Evolutionary conservation across 805 yeast genomes (phyloP).

Genomic region (Sugiyamaella smithiae): DNA sequence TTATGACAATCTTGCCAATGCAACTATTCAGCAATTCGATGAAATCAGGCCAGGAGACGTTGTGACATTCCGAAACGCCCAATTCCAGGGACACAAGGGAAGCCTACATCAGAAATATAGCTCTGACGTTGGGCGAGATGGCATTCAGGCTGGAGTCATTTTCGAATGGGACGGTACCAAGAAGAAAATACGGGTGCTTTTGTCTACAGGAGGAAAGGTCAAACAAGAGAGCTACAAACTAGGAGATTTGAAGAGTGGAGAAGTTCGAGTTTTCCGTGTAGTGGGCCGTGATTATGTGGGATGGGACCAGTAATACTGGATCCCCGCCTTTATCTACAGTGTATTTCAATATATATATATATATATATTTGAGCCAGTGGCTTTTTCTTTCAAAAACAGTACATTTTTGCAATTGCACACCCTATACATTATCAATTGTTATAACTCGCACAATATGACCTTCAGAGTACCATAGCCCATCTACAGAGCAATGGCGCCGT

Average conservation of each 20-base stretch:
- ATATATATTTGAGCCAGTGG: no score
- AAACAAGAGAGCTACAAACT: conserved; percentile 62
- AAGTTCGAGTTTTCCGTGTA: conserved; percentile 72
- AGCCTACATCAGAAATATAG: conserved; percentile 55
- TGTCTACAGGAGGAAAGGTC: conserved; percentile 38
- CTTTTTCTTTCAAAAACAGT: no score
- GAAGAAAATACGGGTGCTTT: conserved; percentile 38
- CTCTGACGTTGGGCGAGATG: conserved; percentile 56
- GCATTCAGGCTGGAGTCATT: conserved; percentile 58
- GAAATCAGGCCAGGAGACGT: conserved; percentile 83
- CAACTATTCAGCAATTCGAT: conserved; percentile 51
- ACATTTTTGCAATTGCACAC: no score
- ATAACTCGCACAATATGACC: no score
- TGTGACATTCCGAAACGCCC: conserved; percentile 69
- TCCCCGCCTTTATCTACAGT: no score
- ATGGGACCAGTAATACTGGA: conserved; percentile 50
- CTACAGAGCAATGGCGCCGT: no score
- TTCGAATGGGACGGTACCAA: conserved; percentile 72
- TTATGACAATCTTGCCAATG: conserved; percentile 53
- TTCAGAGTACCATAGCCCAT: no score
- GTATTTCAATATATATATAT: no score
- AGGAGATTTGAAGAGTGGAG: conserved; percentile 73
- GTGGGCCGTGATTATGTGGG: conserved; percentile 70
- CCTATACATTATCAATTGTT: no score
- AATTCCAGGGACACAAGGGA: conserved; percentile 62